A percentile compares a stretch with the other conserved stretches of the same genome.
phyloP scores from a whole-genome alignment of 2,329 filamentous ascomycete species.

The Trichoderma pleuroti region DNA sequence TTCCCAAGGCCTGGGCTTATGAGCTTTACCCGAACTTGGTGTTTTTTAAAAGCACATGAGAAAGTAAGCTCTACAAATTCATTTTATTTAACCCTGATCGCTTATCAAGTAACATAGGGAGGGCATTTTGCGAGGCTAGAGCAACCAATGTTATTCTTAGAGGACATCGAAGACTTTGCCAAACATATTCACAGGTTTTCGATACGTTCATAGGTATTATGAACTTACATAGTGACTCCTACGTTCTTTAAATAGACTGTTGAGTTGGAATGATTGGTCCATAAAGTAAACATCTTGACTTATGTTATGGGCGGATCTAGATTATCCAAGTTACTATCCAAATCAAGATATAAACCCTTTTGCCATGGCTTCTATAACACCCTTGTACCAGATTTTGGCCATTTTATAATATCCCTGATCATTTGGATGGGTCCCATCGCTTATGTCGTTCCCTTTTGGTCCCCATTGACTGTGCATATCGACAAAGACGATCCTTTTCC shows the following conservation, averaged over 20 bases:
- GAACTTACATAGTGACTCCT: background rate
- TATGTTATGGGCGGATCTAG: background rate
- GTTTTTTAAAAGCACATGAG: background rate
- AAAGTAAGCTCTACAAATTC: background rate
- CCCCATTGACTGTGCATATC: conserved; percentile 23
- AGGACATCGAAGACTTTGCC: background rate
- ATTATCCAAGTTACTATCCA: background rate
- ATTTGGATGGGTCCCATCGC: conserved; percentile 39
- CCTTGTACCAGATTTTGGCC: conserved; percentile 36
- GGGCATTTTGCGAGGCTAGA: background rate
- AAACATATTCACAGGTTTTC: background rate
- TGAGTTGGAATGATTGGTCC: background rate
- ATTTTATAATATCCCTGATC: conserved; percentile 41
- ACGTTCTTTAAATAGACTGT: background rate
- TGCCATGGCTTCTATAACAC: conserved; percentile 22
- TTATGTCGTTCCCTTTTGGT: conserved; percentile 29
- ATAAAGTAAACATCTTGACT: background rate
- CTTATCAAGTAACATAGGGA: background rate
- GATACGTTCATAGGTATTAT: background rate
- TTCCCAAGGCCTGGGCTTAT: background rate
- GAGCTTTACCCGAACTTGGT: background rate
- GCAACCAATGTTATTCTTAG: background rate
- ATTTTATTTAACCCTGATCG: background rate
- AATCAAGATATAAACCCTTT: background rate
- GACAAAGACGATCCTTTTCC: background rate